Base-by-base conservation (phyloP, 176 grass and related monocot species). In the Rhynchospora breviuscula region DNA sequence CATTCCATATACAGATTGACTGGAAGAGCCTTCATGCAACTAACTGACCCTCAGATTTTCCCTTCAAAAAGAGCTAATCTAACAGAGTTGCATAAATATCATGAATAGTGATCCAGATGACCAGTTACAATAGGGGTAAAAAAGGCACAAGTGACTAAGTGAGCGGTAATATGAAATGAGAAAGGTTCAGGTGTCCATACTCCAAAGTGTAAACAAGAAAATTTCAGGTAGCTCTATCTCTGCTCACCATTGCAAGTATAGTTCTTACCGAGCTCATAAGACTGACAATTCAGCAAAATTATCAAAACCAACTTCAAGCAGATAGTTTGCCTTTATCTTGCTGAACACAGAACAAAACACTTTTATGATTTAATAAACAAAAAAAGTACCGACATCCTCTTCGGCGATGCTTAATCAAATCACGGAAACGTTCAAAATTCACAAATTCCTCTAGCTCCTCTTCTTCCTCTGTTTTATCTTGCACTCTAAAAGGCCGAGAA, bases 331-430 rank as follows among this genome's bases (percentile, higher is more conserved):
- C 73, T 57, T 78, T 33, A 78, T 78, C 73, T 56, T 59, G 66
- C 51, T 85, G 59, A 53, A 76, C 23, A 85, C 25, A 23, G 67
- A 85, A 70, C 49, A 73, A 62, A 81, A 13, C 43, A 81, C 7
- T 63, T 40, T 62, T n/a, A 63, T 54, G 12, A 53, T 82, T 82
- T 53, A 51, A 67, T 86, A 95, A 94, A 93, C 76, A 81, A 89
- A 93, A 95, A 90, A 89, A 88, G 84, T 99, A 99, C 97, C 91
- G 85, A 99, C 97, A 99, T 99, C 97, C 97, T 99, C 97, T 99
- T 76, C 88, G 91, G 17, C 87, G 97, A 88, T 93, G 93, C 91
- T 99, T 99, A 99, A 99, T 99, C 89, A 99, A 93, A 95, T 99
- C 97, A 80, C 93, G 89, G 62, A 95, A 99, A 92, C 97, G 91